phyloP scores from a whole-genome alignment of 306 rosid species.

The Vicia sativa region DNA sequence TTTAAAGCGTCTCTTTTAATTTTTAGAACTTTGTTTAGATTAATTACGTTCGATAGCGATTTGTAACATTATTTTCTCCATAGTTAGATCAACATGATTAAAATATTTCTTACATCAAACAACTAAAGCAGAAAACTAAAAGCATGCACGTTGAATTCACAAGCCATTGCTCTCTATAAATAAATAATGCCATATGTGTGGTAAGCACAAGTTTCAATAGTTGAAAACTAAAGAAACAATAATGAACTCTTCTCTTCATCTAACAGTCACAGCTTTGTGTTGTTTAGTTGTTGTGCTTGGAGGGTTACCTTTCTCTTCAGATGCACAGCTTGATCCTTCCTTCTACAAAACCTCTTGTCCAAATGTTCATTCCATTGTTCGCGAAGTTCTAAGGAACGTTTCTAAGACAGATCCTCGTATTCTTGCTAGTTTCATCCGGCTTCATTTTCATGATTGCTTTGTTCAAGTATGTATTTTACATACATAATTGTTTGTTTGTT shows the following conservation, averaged over 20 bases:
- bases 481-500: background rate
- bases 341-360: conserved; percentile 50
- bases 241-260: conserved; percentile 3
- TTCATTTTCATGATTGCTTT: conserved; percentile 69
- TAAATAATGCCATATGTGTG: background rate
- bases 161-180: background rate
- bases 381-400: conserved; percentile 35
- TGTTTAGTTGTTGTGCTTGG: conserved; percentile 27
- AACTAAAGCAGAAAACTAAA: background rate
- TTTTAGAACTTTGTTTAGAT: too few species aligned
- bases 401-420: conserved; percentile 48
- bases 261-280: background rate
- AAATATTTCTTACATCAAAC: background rate
- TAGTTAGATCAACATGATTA: background rate
- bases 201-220: background rate
- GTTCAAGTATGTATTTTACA: conserved; percentile 50
- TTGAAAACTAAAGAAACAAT: background rate
- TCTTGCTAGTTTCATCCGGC: conserved; percentile 54
- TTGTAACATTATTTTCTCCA: too few species aligned
- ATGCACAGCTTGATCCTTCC: conserved; percentile 45
- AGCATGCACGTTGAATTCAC: background rate
- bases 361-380: conserved; percentile 23
- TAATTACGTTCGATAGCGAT: too few species aligned
- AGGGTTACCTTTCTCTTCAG: conserved; percentile 34
- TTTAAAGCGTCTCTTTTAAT: too few species aligned